These are phyloP conservation scores for Neurospora cerealis DNA, from an alignment of 495 filamentous ascomycete genomes.

Conservation along the genomic window DNA sequence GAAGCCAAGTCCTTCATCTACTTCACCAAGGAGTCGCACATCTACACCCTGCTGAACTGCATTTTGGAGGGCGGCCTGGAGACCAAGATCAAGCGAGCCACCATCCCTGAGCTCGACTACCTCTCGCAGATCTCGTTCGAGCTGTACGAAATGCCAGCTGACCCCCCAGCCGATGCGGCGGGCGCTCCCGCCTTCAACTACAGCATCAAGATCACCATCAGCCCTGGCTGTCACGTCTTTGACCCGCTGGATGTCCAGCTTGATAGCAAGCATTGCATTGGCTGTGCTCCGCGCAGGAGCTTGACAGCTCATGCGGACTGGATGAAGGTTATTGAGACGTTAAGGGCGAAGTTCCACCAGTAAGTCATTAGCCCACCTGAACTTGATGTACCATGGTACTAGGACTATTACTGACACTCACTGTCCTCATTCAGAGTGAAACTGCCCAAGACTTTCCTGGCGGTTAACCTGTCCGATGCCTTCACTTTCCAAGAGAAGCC, in stretches of 20 bases:
- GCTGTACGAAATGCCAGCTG: constrained; percentile 86
- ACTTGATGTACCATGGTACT: not conserved
- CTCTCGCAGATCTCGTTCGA: constrained; percentile 97
- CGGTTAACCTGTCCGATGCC: constrained; percentile 75
- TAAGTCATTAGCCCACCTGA: constrained; percentile 32
- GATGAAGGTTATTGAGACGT: constrained; percentile 89
- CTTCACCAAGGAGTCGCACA: constrained; percentile 97
- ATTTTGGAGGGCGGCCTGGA: constrained; percentile 93
- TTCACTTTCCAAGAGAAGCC: constrained; percentile 45
- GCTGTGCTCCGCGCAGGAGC: constrained; percentile 78
- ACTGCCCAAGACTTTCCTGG: constrained; percentile 85
- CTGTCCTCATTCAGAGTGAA: constrained; percentile 54
- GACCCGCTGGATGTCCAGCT: constrained; percentile 93
- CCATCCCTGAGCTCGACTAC: constrained; percentile 95
- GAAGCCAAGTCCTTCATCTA: constrained; percentile 96
- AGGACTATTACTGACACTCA: not conserved
- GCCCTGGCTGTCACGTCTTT: constrained; percentile 89
- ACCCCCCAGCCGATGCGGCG: constrained; percentile 35
- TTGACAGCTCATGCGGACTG: constrained; percentile 89
- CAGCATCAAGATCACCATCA: constrained; percentile 90
- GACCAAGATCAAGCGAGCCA: constrained; percentile 78
- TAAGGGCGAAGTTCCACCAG: constrained; percentile 91
- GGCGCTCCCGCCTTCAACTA: constrained; percentile 61
- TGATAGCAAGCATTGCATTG: constrained; percentile 89
- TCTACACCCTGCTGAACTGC: constrained; percentile 96